Evolutionary conservation across 2,329 filamentous ascomycete genomes (phyloP).

Genomic region (Madurella fahalii): DNA sequence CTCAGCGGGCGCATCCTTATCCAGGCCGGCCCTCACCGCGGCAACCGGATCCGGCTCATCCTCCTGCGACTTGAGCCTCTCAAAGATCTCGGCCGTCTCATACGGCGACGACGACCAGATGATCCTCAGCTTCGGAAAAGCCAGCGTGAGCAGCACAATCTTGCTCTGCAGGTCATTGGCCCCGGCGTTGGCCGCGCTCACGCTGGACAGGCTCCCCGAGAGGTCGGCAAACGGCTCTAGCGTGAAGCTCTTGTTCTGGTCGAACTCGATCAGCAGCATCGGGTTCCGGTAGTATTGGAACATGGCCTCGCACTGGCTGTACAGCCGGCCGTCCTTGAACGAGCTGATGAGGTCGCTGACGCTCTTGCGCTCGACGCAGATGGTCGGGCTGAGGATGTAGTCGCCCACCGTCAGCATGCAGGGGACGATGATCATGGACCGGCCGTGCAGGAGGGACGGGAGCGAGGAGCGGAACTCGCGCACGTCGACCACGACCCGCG

Average conservation of each 20-base stretch:
- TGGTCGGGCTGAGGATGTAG: conserved; percentile 86
- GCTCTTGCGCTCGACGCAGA: conserved; percentile 93
- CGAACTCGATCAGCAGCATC: conserved; percentile 95
- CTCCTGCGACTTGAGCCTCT: conserved; percentile 85
- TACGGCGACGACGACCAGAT: conserved; percentile 94
- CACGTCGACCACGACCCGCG: conserved; percentile 89
- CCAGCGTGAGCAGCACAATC: conserved; percentile 84
- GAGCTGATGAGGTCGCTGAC: conserved; percentile 87
- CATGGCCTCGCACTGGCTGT: conserved; percentile 91
- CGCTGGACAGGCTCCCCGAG: conserved; percentile 56
- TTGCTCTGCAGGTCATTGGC: conserved; percentile 82
- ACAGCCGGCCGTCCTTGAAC: conserved; percentile 86
- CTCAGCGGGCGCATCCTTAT: conserved; percentile 39
- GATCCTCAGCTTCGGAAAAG: conserved; percentile 83
- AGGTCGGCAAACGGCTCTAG: conserved; percentile 75
- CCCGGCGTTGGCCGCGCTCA: conserved; percentile 51
- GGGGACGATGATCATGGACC: conserved; percentile 82
- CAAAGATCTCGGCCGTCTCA: conserved; percentile 96
- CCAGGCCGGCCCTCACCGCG: conserved; percentile 76
- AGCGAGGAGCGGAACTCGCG: conserved; percentile 93
- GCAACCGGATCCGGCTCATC: conserved; percentile 85
- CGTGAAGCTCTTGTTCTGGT: conserved; percentile 95
- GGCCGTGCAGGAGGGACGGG: conserved; percentile 84
- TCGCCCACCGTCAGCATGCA: conserved; percentile 96
- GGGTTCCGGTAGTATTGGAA: conserved; percentile 84